A percentile compares a stretch with the other conserved stretches of the same genome.
phyloP scores from a whole-genome alignment of 2,329 filamentous ascomycete genomes.

The Pezicula carpinea region DNA sequence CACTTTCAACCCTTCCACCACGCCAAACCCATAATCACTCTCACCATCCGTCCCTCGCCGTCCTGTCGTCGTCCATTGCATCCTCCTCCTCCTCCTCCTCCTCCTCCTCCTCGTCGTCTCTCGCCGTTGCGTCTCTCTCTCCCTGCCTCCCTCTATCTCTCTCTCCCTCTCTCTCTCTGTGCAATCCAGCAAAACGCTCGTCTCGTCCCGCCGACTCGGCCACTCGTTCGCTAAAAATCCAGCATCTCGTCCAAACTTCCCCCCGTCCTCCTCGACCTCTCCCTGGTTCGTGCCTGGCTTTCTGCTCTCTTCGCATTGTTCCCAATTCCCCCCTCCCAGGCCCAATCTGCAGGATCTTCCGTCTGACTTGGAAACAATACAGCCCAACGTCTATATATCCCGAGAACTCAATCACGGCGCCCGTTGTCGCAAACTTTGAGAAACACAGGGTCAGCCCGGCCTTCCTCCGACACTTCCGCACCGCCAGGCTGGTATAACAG shows the following conservation, averaged over 20 bases:
- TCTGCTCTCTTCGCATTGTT: not conserved
- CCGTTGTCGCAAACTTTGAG: not conserved
- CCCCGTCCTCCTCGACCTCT: not conserved
- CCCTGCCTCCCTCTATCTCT: too few relatives aligned
- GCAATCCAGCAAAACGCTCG: not conserved
- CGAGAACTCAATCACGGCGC: not conserved
- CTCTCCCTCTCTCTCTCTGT: too few relatives aligned
- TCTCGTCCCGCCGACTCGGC: not conserved
- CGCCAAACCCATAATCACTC: too few relatives aligned
- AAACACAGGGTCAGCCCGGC: not conserved
- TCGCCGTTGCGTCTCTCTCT: too few relatives aligned
- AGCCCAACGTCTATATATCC: not conserved
- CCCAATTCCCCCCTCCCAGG: not conserved
- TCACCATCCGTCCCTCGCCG: too few relatives aligned
- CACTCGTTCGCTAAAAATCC: not conserved
- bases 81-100: too few relatives aligned
- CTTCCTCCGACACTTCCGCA: not conserved
- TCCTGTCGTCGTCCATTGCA: too few relatives aligned
- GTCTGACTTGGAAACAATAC: not conserved
- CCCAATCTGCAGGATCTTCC: not conserved
- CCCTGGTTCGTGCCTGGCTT: not conserved
- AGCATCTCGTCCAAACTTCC: not conserved
- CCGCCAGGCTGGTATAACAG: too few relatives aligned
- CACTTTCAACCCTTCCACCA: too few relatives aligned
- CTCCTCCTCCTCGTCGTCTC: too few relatives aligned